Evolutionary conservation across 768 basidiomycete species (phyloP).

Genomic region (Crassisporium funariophilum): DNA sequence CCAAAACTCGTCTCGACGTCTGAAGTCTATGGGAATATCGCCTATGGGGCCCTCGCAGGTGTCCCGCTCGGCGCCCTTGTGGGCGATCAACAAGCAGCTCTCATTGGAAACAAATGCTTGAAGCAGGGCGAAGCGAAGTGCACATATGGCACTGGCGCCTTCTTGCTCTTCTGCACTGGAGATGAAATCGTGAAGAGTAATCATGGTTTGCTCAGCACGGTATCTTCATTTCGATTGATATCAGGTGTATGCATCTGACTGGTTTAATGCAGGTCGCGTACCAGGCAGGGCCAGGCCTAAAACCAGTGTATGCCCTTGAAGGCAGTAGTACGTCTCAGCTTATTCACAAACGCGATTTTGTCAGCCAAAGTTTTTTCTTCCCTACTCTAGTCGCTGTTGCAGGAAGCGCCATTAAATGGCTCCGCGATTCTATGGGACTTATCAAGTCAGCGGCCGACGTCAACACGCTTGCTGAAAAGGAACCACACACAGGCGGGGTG

Average conservation of each 20-base stretch:
- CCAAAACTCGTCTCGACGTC: slow-evolving; percentile 90
- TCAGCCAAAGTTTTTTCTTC: slow-evolving; percentile 1
- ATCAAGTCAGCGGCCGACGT: slow-evolving; percentile 83
- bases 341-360: not conserved
- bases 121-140: slow-evolving; percentile 93
- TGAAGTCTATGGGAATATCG: slow-evolving; percentile 85
- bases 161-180: slow-evolving; percentile 95
- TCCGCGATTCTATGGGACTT: slow-evolving; percentile 87
- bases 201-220: slow-evolving; percentile 90
- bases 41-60: slow-evolving; percentile 65
- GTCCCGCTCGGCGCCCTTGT: slow-evolving; percentile 90
- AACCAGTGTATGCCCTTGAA: slow-evolving; percentile 91
- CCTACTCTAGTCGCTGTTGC: slow-evolving; percentile 77
- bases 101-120: slow-evolving; percentile 96
- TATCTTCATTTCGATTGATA: slow-evolving; percentile 26
- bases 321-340: slow-evolving; percentile 72
- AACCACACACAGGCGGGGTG: slow-evolving; percentile 80
- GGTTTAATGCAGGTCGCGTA: slow-evolving; percentile 69
- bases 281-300: slow-evolving; percentile 75
- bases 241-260: slow-evolving; percentile 3
- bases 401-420: slow-evolving; percentile 95
- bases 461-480: slow-evolving; percentile 79
- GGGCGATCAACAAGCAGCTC: slow-evolving; percentile 97
- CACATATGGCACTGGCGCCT: slow-evolving; percentile 97
- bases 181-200: slow-evolving; percentile 79